phyloP scores from a whole-genome alignment of 495 filamentous ascomycete genomes.

The Penicillium taxi region DNA sequence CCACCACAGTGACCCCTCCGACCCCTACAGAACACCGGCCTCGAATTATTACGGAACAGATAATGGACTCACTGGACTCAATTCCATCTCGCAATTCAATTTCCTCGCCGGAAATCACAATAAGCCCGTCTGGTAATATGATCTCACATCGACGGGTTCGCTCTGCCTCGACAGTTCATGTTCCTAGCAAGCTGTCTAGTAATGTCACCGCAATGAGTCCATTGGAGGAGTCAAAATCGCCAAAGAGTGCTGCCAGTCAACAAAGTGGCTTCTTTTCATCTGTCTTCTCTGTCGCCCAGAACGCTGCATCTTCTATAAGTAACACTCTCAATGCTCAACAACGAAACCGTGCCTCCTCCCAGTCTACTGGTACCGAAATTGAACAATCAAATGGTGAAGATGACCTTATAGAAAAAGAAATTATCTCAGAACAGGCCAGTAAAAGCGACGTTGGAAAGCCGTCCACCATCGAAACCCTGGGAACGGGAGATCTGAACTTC shows the following conservation, averaged over 20 bases:
- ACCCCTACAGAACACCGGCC: constrained; percentile 36
- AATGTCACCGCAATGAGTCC: constrained; percentile 69
- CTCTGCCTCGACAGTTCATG: constrained; percentile 56
- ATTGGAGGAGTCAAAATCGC: constrained; percentile 50
- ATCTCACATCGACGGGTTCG: constrained; percentile 63
- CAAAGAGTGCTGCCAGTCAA: constrained; percentile 30
- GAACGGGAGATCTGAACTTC: constrained; percentile 79
- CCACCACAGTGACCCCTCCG: constrained; percentile 49
- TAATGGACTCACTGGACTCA: constrained; percentile 33
- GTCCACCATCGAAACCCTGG: constrained; percentile 80
- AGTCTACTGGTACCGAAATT: constrained; percentile 17
- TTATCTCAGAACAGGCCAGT: constrained; percentile 7
- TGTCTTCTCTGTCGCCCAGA: constrained; percentile 88
- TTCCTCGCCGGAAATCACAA: constrained; percentile 26
- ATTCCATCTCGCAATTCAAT: constrained; percentile 22
- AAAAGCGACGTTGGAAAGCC: constrained; percentile 50
- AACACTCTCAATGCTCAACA: constrained; percentile 64
- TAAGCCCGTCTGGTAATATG: constrained; percentile 60
- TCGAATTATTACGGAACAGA: constrained; percentile 16
- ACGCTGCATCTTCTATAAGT: constrained; percentile 78
- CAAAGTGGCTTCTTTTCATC: constrained; percentile 81
- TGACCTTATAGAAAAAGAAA: constrained; percentile 18
- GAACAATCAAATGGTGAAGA: constrained; percentile 17
- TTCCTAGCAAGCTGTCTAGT: constrained; percentile 86
- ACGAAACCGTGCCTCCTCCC: constrained; percentile 28